Conservation (phyloP, 495 filamentous ascomycete genomes). For the Hypoxylon trugodes region DNA sequence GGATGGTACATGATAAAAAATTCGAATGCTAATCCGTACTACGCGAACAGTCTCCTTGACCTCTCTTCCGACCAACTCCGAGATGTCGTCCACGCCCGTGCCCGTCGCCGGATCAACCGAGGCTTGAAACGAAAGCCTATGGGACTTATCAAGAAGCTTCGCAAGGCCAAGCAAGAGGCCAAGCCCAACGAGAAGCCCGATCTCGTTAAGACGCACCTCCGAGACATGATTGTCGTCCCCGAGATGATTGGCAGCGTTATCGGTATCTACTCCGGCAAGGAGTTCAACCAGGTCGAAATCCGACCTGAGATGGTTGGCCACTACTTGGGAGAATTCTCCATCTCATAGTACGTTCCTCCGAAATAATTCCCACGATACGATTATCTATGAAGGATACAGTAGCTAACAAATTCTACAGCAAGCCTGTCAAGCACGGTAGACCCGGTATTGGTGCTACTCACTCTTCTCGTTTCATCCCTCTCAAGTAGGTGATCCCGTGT, state of each 20-base stretch:
- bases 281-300: constrained; percentile 99
- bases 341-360: constrained; percentile 90
- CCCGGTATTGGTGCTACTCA: constrained; percentile 99
- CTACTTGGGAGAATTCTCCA: constrained; percentile 99
- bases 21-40: constrained; percentile 43
- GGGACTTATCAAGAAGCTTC: constrained; percentile 99
- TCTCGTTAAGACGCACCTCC: constrained; percentile 97
- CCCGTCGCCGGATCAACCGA: constrained; percentile 98
- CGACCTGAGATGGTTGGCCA: constrained; percentile 99
- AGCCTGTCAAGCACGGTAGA: constrained; percentile 99
- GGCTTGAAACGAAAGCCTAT: constrained; percentile 99
- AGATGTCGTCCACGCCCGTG: constrained; percentile 98
- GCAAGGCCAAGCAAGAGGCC: constrained; percentile 99
- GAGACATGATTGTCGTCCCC: constrained; percentile 98
- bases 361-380: not conserved
- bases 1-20: constrained; percentile 22
- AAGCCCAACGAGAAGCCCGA: constrained; percentile 99
- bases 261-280: constrained; percentile 99
- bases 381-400: constrained; percentile 14
- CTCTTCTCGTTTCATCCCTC: constrained; percentile 76
- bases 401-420: constrained; percentile 68
- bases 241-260: constrained; percentile 99
- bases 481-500: constrained; percentile 31
- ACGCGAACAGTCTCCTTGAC: constrained; percentile 77
- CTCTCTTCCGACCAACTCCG: constrained; percentile 98